Conservation (phyloP, 495 filamentous ascomycete species). For the Penicillium taxi region DNA sequence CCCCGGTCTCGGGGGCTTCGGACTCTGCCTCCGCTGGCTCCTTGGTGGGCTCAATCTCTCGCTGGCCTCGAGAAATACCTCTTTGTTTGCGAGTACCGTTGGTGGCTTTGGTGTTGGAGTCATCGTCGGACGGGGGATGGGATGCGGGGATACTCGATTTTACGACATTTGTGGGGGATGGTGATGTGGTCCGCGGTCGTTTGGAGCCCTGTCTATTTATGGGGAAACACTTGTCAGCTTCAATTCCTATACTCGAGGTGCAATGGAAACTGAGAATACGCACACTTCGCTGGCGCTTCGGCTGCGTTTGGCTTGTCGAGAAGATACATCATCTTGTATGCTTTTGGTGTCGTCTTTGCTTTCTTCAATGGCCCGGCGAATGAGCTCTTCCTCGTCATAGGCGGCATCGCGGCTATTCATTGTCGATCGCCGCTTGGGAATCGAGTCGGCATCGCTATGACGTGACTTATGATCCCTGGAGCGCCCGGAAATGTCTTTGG, state of each 20-base stretch:
- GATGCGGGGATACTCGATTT: conserved; percentile 41
- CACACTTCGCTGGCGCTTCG: conserved; percentile 93
- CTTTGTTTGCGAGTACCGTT: conserved; percentile 58
- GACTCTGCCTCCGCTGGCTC: conserved; percentile 58
- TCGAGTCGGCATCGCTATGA: conserved; percentile 37
- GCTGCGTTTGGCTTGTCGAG: conserved; percentile 67
- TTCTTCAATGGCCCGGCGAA: conserved; percentile 86
- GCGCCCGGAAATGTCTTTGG: conserved; percentile 39
- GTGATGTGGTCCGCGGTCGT: conserved; percentile 68
- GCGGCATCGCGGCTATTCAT: conserved; percentile 96
- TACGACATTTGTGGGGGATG: conserved; percentile 52
- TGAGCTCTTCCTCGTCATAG: conserved; percentile 88
- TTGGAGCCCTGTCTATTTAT: conserved; percentile 51
- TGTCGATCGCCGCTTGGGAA: conserved; percentile 77
- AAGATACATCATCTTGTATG: conserved; percentile 40
- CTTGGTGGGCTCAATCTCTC: conserved; percentile 58
- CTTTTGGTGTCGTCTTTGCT: conserved; percentile 66
- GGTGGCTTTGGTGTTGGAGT: conserved; percentile 38
- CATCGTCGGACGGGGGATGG: conserved; percentile 65
- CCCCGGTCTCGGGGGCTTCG: conserved; percentile 59
- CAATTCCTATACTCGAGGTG: conserved; percentile 1
- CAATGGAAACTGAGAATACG: conserved; percentile 24
- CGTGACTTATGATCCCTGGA: conserved; percentile 42
- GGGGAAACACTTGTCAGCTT: conserved; percentile 17
- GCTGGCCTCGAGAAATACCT: conserved; percentile 56